These are phyloP conservation scores for Stevia rebaudiana DNA, from an alignment of 140 eudicot genomes.

Conservation along the genomic window DNA sequence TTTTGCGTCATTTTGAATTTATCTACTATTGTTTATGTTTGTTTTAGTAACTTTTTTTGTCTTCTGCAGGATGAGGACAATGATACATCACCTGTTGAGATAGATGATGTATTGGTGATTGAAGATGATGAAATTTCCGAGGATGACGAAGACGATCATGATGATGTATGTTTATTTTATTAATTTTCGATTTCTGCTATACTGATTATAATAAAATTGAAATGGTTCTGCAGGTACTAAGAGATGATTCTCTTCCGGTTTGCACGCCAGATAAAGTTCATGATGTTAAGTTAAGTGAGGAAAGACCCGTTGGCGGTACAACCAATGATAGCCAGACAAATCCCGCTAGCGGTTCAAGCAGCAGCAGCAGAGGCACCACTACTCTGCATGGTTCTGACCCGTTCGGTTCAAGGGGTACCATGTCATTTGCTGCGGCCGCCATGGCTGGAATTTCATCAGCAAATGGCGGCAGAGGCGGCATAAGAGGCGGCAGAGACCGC, in stretches of 20 bases:
- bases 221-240: constrained; percentile 47
- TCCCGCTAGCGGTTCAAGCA: constrained; percentile 61
- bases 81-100: constrained; percentile 77
- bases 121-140: constrained; percentile 92
- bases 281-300: constrained; percentile 82
- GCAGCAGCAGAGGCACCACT: constrained; percentile 50
- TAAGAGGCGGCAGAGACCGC: constrained; percentile 66
- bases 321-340: constrained; percentile 57
- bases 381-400: constrained; percentile 50
- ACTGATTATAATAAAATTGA: not conserved
- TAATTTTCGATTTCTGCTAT: not conserved
- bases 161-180: constrained; percentile 51
- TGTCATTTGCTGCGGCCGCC: constrained; percentile 99
- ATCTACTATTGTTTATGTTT: not conserved
- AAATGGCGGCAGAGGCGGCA: constrained; percentile 74
- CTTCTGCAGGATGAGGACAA: constrained; percentile 71
- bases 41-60: not conserved
- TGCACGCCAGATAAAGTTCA: constrained; percentile 76
- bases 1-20: not conserved
- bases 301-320: constrained; percentile 41
- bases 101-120: constrained; percentile 82
- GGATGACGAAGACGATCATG: constrained; percentile 77
- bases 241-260: constrained; percentile 67
- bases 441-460: constrained; percentile 92
- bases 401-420: constrained; percentile 80